Base-by-base conservation (phyloP, 2,329 filamentous ascomycete species). In the Trichoderma aggressivum region DNA sequence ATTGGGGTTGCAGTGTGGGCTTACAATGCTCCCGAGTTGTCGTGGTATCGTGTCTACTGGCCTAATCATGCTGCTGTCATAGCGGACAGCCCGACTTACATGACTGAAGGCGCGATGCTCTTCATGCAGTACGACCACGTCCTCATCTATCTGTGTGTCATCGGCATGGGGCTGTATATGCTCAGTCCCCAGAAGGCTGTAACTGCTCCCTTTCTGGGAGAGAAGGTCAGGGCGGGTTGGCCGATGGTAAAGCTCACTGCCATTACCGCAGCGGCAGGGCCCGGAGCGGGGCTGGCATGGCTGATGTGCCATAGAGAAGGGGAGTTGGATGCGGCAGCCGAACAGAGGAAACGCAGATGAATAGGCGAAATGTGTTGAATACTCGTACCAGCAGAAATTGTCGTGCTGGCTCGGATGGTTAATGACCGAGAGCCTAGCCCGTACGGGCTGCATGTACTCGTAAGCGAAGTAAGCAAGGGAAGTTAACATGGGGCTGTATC, bases 101-200 rank as follows among this genome's bases (percentile, higher is more conserved):
- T 53, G 61, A 64, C 36, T 21, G 61, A 64, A 18, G 61, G 61
- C 3, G 61, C 61, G 21, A 64, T 50, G 39, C 61, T 64, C 43
- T 64, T 53, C 61, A 30, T 64, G 21, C 61, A 64, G 32, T 64
- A 64, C 18, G 61, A 64, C n/a, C 61, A 64, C 21, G 61, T 53
- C 39, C 28, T 65, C 62, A 65, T 65, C 62, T 50, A 53, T 28
- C 11, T 65, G 14, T 65, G 62, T 21, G 34, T 53, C 7, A 14
- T 65, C 32, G 21, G 28, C 43, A 18, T 65, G 34, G 62, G 62
- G 4, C 14, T 50, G 43, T 65, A 65, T 21, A 65, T 65, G 43
- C 62, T 65, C 36, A 21, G 43, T 18, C 16, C 26, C 32, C 36
- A 32, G 24, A 61, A 24, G 58, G 34, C 30, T 61, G 1, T 39